Percentiles rank a stretch among this genome's conserved stretches.
Evolutionary conservation across 2,329 filamentous ascomycete species (phyloP).

Genomic region (Ophiocordyceps unilateralis): DNA sequence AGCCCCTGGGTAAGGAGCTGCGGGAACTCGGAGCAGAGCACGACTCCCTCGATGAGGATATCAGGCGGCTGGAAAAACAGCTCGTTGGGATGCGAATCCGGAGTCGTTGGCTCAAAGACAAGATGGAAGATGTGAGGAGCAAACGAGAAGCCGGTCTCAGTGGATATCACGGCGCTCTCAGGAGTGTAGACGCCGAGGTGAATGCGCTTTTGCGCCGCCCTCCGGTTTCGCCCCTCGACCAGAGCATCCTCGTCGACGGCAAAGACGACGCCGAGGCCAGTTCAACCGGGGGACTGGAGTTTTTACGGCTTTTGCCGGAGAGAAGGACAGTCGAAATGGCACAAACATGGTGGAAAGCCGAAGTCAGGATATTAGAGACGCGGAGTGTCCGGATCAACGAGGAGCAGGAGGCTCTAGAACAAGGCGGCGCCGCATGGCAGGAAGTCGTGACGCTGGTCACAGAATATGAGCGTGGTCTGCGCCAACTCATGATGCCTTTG

Average conservation of each 20-base stretch:
- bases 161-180: constrained; percentile 50
- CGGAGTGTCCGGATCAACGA: constrained; percentile 38
- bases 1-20: constrained; percentile 43
- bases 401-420: constrained; percentile 47
- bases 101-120: constrained; percentile 38
- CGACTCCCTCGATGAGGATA: constrained; percentile 38
- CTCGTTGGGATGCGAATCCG: constrained; percentile 42
- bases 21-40: constrained; percentile 39
- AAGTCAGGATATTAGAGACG: constrained; percentile 36
- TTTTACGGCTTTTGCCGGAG: constrained; percentile 42
- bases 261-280: constrained; percentile 5
- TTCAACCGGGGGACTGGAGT: constrained; percentile 29
- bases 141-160: constrained; percentile 53
- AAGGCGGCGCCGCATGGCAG: constrained; percentile 51
- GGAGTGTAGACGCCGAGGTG: constrained; percentile 47
- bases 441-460: constrained; percentile 40
- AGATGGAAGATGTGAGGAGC: constrained; percentile 46
- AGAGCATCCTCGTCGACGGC: constrained; percentile 19
- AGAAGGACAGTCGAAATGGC: constrained; percentile 55
- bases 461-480: constrained; percentile 47
- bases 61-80: constrained; percentile 46
- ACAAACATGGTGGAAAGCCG: constrained; percentile 50
- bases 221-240: constrained; percentile 34
- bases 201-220: constrained; percentile 39
- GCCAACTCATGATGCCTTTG: constrained; percentile 30